Evolutionary conservation across 306 rosid species (phyloP).

Genomic region (Fagus sylvatica): DNA sequence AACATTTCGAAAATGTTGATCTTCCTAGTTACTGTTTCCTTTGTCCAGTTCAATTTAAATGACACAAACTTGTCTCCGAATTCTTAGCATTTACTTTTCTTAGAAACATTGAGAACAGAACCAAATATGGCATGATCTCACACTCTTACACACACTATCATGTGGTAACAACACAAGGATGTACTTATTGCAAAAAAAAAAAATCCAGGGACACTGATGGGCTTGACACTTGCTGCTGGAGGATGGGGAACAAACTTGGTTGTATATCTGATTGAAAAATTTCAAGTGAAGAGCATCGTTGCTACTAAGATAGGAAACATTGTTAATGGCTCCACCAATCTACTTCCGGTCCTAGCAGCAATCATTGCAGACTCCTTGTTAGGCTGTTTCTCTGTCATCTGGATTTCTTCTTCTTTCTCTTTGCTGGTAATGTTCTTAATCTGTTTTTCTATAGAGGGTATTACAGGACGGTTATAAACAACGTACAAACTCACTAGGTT

Average conservation of each 20-base stretch:
- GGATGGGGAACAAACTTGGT: slow-evolving; percentile 39
- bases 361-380: slow-evolving; percentile 51
- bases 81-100: too few relatives aligned
- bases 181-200: too few relatives aligned
- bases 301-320: slow-evolving; percentile 46
- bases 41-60: too few relatives aligned
- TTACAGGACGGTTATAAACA: too few relatives aligned
- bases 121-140: neutral
- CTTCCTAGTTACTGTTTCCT: too few relatives aligned
- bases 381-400: slow-evolving; percentile 41
- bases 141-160: neutral
- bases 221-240: slow-evolving; percentile 25
- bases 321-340: slow-evolving; percentile 26
- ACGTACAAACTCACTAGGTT: too few relatives aligned
- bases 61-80: too few relatives aligned
- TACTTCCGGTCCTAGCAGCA: slow-evolving; percentile 43
- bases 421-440: slow-evolving; percentile 18
- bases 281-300: slow-evolving; percentile 40
- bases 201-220: slow-evolving; percentile 27
- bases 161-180: neutral
- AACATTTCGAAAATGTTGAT: too few relatives aligned
- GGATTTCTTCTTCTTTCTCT: slow-evolving; percentile 23
- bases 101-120: too few relatives aligned
- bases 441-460: neutral
- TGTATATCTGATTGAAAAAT: slow-evolving; percentile 40